phyloP scores from a whole-genome alignment of 176 grass and related monocot species.

The Oryza meridionalis region DNA sequence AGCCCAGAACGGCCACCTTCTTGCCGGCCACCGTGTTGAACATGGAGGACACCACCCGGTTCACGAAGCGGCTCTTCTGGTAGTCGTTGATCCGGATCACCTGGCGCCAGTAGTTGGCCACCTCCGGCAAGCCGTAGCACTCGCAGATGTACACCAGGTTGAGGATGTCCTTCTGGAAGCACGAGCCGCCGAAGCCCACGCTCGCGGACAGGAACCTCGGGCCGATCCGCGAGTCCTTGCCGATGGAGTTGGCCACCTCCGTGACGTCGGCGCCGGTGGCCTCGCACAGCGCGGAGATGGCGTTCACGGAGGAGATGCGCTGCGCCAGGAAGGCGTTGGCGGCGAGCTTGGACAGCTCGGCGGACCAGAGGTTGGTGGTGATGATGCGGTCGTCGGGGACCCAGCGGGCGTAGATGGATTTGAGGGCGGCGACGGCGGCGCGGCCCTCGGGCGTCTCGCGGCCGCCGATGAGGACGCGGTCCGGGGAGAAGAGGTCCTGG shows the following conservation, averaged over 20 bases:
- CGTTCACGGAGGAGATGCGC: constrained; percentile 63
- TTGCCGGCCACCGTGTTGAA: constrained; percentile 54
- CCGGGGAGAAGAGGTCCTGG: constrained; percentile 49
- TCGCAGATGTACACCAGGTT: constrained; percentile 63
- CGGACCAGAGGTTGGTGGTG: constrained; percentile 63
- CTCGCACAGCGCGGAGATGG: constrained; percentile 60
- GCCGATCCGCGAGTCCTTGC: constrained; percentile 45
- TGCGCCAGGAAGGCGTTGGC: constrained; percentile 67
- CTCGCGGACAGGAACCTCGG: constrained; percentile 40
- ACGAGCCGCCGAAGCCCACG: constrained; percentile 48
- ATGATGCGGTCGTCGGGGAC: constrained; percentile 62
- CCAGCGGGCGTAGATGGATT: constrained; percentile 54
- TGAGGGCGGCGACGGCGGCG: constrained; percentile 51
- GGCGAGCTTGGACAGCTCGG: constrained; percentile 59
- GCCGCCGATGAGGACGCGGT: constrained; percentile 60
- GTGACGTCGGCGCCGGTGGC: constrained; percentile 54
- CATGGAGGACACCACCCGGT: constrained; percentile 54
- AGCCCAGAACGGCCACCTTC: constrained; percentile 51
- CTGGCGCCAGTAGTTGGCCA: constrained; percentile 45
- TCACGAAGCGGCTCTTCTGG: constrained; percentile 50
- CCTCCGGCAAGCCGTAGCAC: constrained; percentile 53
- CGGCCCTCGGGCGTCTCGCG: constrained; percentile 59
- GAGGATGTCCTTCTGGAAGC: constrained; percentile 66
- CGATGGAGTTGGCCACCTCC: constrained; percentile 50
- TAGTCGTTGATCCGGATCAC: constrained; percentile 51